A percentile compares a stretch with the other conserved stretches of the same genome.
These are phyloP conservation scores for Pisolithus tinctorius DNA, from an alignment of 768 basidiomycete genomes.

Conservation along the genomic window DNA sequence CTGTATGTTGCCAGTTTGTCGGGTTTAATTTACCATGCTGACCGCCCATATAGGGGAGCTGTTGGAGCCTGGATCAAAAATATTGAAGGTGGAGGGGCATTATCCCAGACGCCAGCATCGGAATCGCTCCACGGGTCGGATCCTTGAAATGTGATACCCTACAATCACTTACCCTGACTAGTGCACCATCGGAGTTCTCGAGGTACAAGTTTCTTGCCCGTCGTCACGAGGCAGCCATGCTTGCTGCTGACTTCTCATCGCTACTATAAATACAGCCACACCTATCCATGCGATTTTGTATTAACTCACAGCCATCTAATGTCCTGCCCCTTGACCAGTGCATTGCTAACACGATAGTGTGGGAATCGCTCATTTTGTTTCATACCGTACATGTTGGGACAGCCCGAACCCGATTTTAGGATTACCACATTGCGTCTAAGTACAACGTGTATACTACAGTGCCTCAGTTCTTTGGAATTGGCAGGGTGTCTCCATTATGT, in stretches of 20 bases:
- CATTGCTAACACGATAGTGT: too few relatives aligned
- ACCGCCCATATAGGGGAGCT: slow-evolving; percentile 55
- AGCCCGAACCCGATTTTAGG: too few relatives aligned
- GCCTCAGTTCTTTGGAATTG: too few relatives aligned
- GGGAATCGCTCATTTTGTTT: too few relatives aligned
- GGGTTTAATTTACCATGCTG: background rate
- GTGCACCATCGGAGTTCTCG: too few relatives aligned
- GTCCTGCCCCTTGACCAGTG: background rate
- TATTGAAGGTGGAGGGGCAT: slow-evolving; percentile 35
- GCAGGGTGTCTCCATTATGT: too few relatives aligned
- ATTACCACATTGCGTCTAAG: too few relatives aligned
- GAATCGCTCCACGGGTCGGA: background rate
- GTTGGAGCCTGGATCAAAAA: slow-evolving; percentile 99
- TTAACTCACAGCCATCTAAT: slow-evolving; percentile 1
- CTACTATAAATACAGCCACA: slow-evolving; percentile 19
- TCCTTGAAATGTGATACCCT: too few relatives aligned
- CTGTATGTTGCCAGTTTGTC: slow-evolving; percentile 52
- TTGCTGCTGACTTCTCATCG: slow-evolving; percentile 14
- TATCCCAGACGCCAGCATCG: slow-evolving; percentile 1
- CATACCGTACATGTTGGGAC: too few relatives aligned
- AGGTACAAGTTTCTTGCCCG: slow-evolving; percentile 2
- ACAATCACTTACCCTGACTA: too few relatives aligned
- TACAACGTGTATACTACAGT: too few relatives aligned
- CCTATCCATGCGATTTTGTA: slow-evolving; percentile 12
- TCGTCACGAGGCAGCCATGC: slow-evolving; percentile 24